Base-by-base conservation (phyloP, 805 yeast genomes). In the Blastobotrys attinorum region DNA sequence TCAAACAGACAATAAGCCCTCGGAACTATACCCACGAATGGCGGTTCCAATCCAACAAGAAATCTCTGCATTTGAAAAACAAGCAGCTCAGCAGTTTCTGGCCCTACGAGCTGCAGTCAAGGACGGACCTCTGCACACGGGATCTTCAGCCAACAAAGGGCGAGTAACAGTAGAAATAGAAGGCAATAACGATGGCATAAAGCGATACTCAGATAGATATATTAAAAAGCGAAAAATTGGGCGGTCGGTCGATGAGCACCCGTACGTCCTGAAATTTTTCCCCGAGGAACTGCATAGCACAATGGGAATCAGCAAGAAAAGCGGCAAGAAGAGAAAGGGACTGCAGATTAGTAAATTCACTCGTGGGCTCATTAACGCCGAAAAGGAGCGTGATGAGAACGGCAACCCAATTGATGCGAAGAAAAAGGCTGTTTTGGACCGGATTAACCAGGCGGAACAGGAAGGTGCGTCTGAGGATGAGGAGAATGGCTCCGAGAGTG, bases 191-290 rank as follows among this genome's bases (percentile, higher is more conserved):
- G 95, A 85, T 58, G 88, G 90, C 1, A 73, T 89, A 35, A 76
- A 80, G 57, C 72, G 97, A 54, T 86, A 86, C 58, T 78, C 94
- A 2, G 97, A 89, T 61, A 72, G 71, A 59, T 89, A 84, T 62
- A 67, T 81, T 50, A 81, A 81, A 59, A 78, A 77, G 53, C 73
- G 84, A 44, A 77, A 75, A 55, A 73, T 81, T 13, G 86, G 87
- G 1, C 72, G 81, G 41, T 79, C 89, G 2, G 74, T 82, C 6
- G 82, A 79, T 48, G 88, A 83, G 42, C 88, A 83, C 63, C 94
- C 95, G 1, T 85, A 80, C 59, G 73, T 74, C 44, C 55, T 77
- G 6, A 77, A 75, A 43, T 71, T 84, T 50, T 83, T 87, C 57
- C 96, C 97, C 1, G 72, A 69, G 15, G 97, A 89, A 59, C 65